Evolutionary conservation across 176 grass and related monocot species (phyloP).

Genomic region (Leersia perrieri): DNA sequence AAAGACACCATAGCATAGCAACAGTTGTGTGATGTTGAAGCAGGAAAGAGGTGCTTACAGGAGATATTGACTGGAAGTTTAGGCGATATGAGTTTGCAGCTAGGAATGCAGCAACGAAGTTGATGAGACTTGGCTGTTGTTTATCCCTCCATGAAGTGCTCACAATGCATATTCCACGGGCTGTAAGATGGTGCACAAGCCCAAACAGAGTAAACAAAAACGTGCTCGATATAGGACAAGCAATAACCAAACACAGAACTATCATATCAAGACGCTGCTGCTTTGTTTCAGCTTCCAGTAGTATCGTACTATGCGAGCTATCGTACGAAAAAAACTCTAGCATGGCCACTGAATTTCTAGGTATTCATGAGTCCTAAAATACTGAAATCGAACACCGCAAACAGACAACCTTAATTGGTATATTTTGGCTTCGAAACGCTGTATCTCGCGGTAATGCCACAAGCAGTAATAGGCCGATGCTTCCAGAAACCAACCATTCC

Average conservation of each 20-base stretch:
- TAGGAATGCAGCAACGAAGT: conserved; percentile 59
- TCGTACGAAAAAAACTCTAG: not conserved
- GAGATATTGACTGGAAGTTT: conserved; percentile 58
- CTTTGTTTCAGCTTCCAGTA: not conserved
- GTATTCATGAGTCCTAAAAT: not conserved
- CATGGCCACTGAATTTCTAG: not conserved
- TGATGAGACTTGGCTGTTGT: conserved; percentile 56
- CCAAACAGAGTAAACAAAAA: not conserved
- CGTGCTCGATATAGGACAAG: not conserved
- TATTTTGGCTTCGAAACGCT: too few species aligned
- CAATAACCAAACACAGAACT: not conserved
- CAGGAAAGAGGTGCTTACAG: conserved; percentile 39
- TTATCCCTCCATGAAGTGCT: conserved; percentile 72
- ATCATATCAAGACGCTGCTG: too few species aligned
- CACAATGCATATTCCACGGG: conserved; percentile 76
- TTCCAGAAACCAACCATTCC: not conserved
- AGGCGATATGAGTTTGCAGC: conserved; percentile 67
- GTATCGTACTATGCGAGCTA: not conserved
- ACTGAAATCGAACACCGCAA: not conserved
- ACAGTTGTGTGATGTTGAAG: not conserved
- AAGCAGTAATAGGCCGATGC: not conserved
- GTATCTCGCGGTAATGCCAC: too few species aligned
- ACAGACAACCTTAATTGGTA: too few species aligned
- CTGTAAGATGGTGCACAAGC: conserved; percentile 6
- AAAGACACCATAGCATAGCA: not conserved